These are phyloP conservation scores for Pontederia paniculata DNA, from an alignment of 176 grass and related monocot genomes.

Conservation along the genomic window DNA sequence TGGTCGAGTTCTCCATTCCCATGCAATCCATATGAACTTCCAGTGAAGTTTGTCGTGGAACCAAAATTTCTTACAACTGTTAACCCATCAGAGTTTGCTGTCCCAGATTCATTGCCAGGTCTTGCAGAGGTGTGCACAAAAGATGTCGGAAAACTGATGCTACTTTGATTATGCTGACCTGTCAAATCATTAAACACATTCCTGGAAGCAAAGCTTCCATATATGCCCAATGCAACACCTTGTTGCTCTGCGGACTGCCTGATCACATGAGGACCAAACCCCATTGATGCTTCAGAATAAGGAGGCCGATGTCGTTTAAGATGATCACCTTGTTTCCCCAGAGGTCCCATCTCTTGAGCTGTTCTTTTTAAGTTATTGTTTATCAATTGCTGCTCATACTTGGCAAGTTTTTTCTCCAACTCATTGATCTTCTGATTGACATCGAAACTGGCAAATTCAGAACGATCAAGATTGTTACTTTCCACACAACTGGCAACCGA, in stretches of 20 bases:
- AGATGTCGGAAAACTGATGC: background rate
- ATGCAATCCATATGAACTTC: constrained; percentile 1
- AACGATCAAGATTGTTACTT: constrained; percentile 22
- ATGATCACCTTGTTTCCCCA: background rate
- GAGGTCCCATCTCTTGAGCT: constrained; percentile 5
- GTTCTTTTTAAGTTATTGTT: constrained; percentile 15
- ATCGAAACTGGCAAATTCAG: constrained; percentile 22
- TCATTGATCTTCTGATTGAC: constrained; percentile 23
- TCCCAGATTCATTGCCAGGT: background rate
- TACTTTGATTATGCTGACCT: background rate
- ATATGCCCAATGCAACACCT: background rate
- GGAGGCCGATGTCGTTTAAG: constrained; percentile 7
- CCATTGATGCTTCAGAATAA: background rate
- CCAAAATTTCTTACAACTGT: constrained; percentile 1
- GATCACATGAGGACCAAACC: background rate
- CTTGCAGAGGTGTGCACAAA: background rate
- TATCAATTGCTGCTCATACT: constrained; percentile 4
- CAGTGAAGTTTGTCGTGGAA: background rate
- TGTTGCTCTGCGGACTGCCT: background rate
- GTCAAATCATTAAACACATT: background rate
- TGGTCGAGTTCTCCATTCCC: background rate
- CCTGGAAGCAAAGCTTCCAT: background rate
- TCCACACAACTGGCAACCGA: constrained; percentile 32
- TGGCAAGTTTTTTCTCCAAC: constrained; percentile 26
- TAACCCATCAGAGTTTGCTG: background rate